Base-by-base conservation (phyloP, 176 grass and related monocot species). In the Ampelocalamus luodianensis region DNA sequence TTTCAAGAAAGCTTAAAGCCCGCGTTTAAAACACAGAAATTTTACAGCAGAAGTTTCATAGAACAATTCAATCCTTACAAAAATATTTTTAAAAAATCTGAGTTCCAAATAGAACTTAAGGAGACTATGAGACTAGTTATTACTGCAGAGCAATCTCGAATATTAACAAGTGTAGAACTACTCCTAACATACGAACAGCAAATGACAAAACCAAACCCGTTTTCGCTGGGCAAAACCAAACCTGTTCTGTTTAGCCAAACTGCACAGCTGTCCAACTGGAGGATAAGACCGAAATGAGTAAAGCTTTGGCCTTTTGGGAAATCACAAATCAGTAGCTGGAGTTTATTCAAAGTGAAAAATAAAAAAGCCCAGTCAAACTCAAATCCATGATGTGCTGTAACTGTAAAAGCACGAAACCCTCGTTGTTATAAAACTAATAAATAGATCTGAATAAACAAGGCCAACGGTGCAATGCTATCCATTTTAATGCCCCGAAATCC, bases 331-430 rank as follows among this genome's bases (percentile, higher is more conserved):
- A 40, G 14, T 66, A 8, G 44, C 23, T 36, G 82, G 14, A 44
- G 71, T 40, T 27, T 42, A 76, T 76, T 66, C 59, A 67, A 84
- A 68, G 17, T 15, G 20, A 8, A 20, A 29, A 53, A 13, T 45
- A 72, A 83, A 64, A 42, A 83, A 68, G 8, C 22, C 22, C 79
- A 71, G 90, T 92, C 90, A 92, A 92, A 86, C 44, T 92, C 90
- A 92, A 92, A 86, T 51, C 16, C 16, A 38, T 37, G 71, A 60
- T 86, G 51, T 51, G 60, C 73, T 79, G 73, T 61, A 79, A 48
- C 68, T 76, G 83, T 86, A 83, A 92, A 89, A 89, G 74, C 40
- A 29, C 10, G 18, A 81, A 55, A 45, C 10, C 71, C 83, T 90
- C 88, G 79, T 86, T 59, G 18, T 51, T 34, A 82, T 82, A 85